These are phyloP conservation scores for Xerocomus spinulosus DNA, from an alignment of 768 basidiomycete species.

Conservation along the genomic window DNA sequence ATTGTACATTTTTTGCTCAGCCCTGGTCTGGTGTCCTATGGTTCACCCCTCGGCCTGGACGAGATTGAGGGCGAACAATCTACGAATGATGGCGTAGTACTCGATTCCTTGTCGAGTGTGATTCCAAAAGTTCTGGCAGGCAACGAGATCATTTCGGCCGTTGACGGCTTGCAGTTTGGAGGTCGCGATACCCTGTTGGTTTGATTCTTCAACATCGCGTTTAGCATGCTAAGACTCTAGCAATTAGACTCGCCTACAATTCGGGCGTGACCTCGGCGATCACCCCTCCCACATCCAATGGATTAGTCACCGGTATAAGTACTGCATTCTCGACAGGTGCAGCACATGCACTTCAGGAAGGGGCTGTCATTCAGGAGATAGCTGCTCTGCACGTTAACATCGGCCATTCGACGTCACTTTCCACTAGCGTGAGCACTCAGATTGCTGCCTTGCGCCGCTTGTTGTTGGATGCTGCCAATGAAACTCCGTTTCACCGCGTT, in stretches of 20 bases:
- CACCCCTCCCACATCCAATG: constrained; percentile 47
- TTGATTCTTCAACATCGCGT: constrained; percentile 1
- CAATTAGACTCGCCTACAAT: constrained; percentile 59
- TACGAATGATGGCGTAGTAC: constrained; percentile 55
- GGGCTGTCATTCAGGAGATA: constrained; percentile 57
- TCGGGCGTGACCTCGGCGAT: constrained; percentile 61
- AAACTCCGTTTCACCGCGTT: constrained; percentile 38
- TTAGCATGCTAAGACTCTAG: constrained; percentile 2
- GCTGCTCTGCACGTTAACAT: constrained; percentile 61
- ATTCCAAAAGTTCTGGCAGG: constrained; percentile 36
- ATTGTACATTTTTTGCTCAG: constrained; percentile 26
- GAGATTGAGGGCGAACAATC: constrained; percentile 52
- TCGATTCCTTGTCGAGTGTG: constrained; percentile 35
- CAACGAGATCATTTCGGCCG: constrained; percentile 49
- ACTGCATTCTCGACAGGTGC: constrained; percentile 55
- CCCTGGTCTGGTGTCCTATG: constrained; percentile 41
- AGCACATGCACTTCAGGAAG: constrained; percentile 48
- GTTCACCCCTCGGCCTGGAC: constrained; percentile 45
- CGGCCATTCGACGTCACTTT: constrained; percentile 36
- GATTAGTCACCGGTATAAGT: constrained; percentile 55
- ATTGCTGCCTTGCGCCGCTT: constrained; percentile 68
- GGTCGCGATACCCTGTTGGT: constrained; percentile 54
- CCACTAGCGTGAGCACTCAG: constrained; percentile 70
- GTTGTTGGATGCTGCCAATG: constrained; percentile 37
- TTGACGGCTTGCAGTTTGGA: constrained; percentile 69